A percentile compares a stretch with the other conserved stretches of the same genome.
phyloP scores from a whole-genome alignment of 306 rosid species.

The Cucumis cinereus region DNA sequence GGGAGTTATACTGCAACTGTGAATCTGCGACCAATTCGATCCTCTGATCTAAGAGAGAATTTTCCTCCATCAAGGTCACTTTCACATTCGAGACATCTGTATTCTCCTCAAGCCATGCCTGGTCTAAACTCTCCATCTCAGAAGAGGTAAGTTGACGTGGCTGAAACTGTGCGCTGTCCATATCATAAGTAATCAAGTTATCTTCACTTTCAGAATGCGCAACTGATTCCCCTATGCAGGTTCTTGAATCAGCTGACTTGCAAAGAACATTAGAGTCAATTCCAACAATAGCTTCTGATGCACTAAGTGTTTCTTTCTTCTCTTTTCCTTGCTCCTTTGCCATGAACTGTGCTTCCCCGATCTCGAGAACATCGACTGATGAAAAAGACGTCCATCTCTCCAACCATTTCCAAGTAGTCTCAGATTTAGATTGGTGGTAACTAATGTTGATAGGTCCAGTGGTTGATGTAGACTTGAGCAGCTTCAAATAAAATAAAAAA shows the following conservation, averaged over 20 bases:
- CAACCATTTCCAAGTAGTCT: constrained; percentile 90
- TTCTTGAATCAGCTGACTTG: constrained; percentile 27
- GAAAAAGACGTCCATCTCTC: constrained; percentile 87
- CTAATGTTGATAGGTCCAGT: constrained; percentile 45
- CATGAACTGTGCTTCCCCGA: constrained; percentile 14
- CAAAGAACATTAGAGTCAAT: constrained; percentile 26
- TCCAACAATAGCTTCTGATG: constrained; percentile 19
- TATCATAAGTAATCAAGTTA: constrained; percentile 27
- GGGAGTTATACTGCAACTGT: constrained; percentile 23
- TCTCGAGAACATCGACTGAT: constrained; percentile 24
- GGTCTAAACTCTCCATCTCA: constrained; percentile 25
- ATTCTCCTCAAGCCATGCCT: constrained; percentile 28
- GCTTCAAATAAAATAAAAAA: constrained; percentile 20
- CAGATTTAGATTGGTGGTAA: constrained; percentile 62
- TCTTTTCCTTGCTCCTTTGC: constrained; percentile 29
- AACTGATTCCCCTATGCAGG: constrained; percentile 19
- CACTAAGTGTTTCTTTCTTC: constrained; percentile 9
- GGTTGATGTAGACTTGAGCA: constrained; percentile 62
- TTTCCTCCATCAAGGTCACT: constrained; percentile 18
- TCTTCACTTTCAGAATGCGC: constrained; percentile 51
- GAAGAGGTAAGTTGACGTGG: constrained; percentile 23
- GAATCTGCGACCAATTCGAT: constrained; percentile 24
- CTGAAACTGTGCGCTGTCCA: constrained; percentile 33
- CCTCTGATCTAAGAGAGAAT: constrained; percentile 24
- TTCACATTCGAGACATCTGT: constrained; percentile 23